Evolutionary conservation across 352 stramenopile species (phyloP).

Genomic region (Pythium rhizo-oryzae): DNA sequence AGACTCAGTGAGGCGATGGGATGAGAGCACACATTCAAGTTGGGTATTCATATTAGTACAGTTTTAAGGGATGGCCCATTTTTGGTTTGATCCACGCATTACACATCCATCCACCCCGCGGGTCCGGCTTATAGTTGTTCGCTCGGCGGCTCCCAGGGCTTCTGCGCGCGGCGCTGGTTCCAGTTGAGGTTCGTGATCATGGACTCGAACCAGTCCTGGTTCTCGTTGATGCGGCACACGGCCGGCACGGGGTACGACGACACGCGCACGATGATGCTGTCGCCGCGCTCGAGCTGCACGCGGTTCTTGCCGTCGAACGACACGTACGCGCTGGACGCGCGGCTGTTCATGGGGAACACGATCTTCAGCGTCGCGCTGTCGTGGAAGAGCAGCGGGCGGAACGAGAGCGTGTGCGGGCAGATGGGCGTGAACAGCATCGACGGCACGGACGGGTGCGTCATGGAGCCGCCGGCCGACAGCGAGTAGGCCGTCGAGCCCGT

Average conservation of each 20-base stretch:
- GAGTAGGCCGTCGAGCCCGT: constrained; percentile 99
- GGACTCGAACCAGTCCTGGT: constrained; percentile 92
- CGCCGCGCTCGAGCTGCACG: constrained; percentile 83
- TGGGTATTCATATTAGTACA: constrained; percentile 23
- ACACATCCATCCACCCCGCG: neutral
- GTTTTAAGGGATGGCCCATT: neutral
- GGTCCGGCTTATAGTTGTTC: constrained; percentile 7
- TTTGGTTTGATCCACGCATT: neutral
- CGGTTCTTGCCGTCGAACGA: constrained; percentile 93
- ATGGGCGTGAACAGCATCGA: constrained; percentile 99
- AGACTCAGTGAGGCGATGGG: constrained; percentile 18
- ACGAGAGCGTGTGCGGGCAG: constrained; percentile 97
- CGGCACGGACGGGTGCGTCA: constrained; percentile 97
- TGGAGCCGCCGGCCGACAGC: constrained; percentile 96
- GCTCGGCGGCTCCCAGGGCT: constrained; percentile 52
- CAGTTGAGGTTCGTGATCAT: constrained; percentile 94
- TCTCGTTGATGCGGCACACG: constrained; percentile 88
- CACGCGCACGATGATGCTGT: constrained; percentile 85
- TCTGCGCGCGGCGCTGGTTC: constrained; percentile 88
- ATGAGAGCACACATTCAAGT: neutral
- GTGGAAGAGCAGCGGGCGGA: constrained; percentile 91
- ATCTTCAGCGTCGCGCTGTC: constrained; percentile 92
- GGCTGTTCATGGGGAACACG: constrained; percentile 81
- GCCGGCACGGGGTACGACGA: constrained; percentile 89
- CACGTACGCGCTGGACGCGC: constrained; percentile 74